Evolutionary conservation across 768 basidiomycete species (phyloP).

Genomic region (Pleurotus tuoliensis): DNA sequence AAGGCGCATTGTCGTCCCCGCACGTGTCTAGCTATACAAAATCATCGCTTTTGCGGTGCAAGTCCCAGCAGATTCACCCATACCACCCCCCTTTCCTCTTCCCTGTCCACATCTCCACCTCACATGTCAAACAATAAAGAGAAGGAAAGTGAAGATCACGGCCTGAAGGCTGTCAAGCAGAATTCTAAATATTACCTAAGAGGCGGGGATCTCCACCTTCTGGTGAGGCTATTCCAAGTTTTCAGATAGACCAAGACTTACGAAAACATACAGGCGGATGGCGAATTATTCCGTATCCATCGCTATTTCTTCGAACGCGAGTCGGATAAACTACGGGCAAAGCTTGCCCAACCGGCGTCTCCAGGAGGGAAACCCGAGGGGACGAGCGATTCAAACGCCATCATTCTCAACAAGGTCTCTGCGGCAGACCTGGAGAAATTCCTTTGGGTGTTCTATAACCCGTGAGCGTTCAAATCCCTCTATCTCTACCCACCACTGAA

Average conservation of each 20-base stretch:
- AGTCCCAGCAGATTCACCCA: too few species aligned
- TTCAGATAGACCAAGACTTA: not conserved
- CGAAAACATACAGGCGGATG: slow-evolving; percentile 43
- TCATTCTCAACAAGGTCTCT: slow-evolving; percentile 32
- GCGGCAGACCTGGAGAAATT: slow-evolving; percentile 40
- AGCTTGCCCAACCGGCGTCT: slow-evolving; percentile 26
- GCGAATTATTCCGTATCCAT: slow-evolving; percentile 53
- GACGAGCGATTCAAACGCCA: slow-evolving; percentile 34
- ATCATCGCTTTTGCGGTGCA: too few species aligned
- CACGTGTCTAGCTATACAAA: too few species aligned
- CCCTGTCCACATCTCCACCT: too few species aligned
- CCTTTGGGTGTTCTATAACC: slow-evolving; percentile 56
- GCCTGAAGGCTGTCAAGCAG: not conserved
- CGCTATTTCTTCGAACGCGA: slow-evolving; percentile 64
- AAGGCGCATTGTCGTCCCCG: too few species aligned
- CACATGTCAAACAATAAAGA: too few species aligned
- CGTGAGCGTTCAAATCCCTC: slow-evolving; percentile 26
- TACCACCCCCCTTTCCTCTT: too few species aligned
- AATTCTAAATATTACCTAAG: slow-evolving; percentile 45
- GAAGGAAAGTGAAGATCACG: too few species aligned
- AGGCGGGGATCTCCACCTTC: slow-evolving; percentile 49
- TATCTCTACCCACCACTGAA: not conserved
- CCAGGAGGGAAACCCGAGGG: slow-evolving; percentile 30
- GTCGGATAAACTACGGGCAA: slow-evolving; percentile 41
- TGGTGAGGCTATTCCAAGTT: slow-evolving; percentile 31